phyloP scores from a whole-genome alignment of 1,139 yeast species.

The Geotrichum siamense region DNA sequence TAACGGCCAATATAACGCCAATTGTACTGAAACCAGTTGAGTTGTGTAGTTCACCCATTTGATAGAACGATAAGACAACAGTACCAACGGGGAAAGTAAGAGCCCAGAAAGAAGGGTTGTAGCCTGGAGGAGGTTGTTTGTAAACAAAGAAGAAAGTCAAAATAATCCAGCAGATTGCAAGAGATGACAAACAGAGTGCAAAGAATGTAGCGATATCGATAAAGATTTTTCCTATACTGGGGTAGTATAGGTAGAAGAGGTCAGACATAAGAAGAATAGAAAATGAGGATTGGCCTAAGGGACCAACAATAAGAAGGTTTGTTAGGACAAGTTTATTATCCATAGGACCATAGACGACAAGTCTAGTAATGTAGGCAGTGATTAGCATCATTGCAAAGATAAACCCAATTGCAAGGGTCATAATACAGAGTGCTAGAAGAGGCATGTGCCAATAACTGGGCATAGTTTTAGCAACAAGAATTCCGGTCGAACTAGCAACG shows the following conservation, averaged over 20 bases:
- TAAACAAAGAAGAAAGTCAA: slow-evolving; percentile 39
- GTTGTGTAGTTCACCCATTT: slow-evolving; percentile 42
- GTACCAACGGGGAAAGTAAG: slow-evolving; percentile 90
- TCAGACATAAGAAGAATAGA: slow-evolving; percentile 55
- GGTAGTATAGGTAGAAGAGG: slow-evolving; percentile 8
- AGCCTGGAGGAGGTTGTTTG: slow-evolving; percentile 36
- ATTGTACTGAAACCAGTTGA: slow-evolving; percentile 52
- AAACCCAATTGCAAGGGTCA: slow-evolving; percentile 66
- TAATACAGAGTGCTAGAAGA: slow-evolving; percentile 42
- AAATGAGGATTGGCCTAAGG: slow-evolving; percentile 75
- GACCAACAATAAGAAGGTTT: slow-evolving; percentile 57
- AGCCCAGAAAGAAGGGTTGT: slow-evolving; percentile 70
- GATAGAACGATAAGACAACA: slow-evolving; percentile 54
- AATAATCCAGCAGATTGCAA: slow-evolving; percentile 59
- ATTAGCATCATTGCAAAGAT: slow-evolving; percentile 51
- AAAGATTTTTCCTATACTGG: not conserved
- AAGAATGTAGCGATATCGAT: slow-evolving; percentile 21
- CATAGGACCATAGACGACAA: slow-evolving; percentile 57
- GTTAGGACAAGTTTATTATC: slow-evolving; percentile 44
- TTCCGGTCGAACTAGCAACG: slow-evolving; percentile 65
- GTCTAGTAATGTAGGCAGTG: slow-evolving; percentile 51
- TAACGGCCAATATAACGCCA: slow-evolving; percentile 53
- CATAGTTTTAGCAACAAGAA: slow-evolving; percentile 42
- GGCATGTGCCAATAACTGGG: slow-evolving; percentile 31
- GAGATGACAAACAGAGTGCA: slow-evolving; percentile 47